A percentile compares a stretch with the other conserved stretches of the same genome.
Conservation (phyloP, 2,329 filamentous ascomycete genomes). For the Xylariaceae sp. region DNA sequence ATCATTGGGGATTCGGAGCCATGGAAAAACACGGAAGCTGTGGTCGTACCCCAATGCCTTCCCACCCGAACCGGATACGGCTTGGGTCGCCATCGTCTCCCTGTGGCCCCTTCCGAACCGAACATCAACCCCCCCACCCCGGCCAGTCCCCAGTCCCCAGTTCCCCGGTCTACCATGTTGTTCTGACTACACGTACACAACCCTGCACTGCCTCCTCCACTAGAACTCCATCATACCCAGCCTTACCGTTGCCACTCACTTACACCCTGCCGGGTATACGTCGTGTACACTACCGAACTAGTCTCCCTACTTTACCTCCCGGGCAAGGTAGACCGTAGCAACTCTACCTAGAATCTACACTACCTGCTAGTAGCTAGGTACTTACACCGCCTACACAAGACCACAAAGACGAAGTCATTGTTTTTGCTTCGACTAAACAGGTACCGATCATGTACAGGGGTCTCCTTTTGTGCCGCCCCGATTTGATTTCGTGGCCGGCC, state of each 20-base stretch:
- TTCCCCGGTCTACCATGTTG: background rate
- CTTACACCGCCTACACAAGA: background rate
- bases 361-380: background rate
- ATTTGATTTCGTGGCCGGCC: conserved; percentile 35
- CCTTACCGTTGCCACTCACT: conserved; percentile 8
- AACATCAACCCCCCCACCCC: background rate
- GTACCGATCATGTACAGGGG: conserved; percentile 27
- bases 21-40: conserved; percentile 24
- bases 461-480: conserved; percentile 28
- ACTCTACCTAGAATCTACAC: background rate
- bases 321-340: background rate
- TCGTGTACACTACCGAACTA: background rate
- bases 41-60: background rate
- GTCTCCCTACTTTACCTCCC: background rate
- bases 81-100: background rate
- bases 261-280: background rate
- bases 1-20: conserved; percentile 13
- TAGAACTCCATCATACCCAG: background rate
- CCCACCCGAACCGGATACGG: background rate
- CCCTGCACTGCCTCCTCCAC: background rate
- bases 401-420: conserved; percentile 14
- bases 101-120: background rate
- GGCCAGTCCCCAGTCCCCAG: background rate
- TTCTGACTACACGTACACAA: background rate
- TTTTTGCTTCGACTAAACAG: background rate